These are phyloP conservation scores for Pichia heedii DNA, from an alignment of 805 yeast genomes.

Conservation along the genomic window DNA sequence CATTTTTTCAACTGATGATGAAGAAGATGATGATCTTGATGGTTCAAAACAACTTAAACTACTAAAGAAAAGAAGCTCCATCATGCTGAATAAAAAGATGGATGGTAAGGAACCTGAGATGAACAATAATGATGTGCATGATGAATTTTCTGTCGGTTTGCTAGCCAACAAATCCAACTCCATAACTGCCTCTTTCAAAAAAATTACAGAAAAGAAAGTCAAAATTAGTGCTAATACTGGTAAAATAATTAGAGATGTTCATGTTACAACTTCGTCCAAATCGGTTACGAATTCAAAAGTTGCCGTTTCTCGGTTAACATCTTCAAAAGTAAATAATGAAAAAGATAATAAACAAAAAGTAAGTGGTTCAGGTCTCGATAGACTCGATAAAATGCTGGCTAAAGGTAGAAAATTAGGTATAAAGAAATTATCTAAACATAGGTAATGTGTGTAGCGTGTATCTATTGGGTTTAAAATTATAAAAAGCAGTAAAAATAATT, in stretches of 20 bases:
- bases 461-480: too few species aligned
- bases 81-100: too few species aligned
- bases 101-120: too few species aligned
- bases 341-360: neutral
- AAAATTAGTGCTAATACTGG: slow-evolving; percentile 19
- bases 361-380: slow-evolving; percentile 9
- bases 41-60: slow-evolving; percentile 31
- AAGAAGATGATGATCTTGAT: slow-evolving; percentile 25
- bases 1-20: slow-evolving; percentile 10
- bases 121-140: slow-evolving; percentile 23
- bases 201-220: slow-evolving; percentile 9
- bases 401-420: slow-evolving; percentile 11
- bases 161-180: slow-evolving; percentile 19
- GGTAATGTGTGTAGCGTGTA: too few species aligned
- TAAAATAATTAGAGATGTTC: slow-evolving; percentile 21
- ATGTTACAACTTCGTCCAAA: slow-evolving; percentile 23
- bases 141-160: slow-evolving; percentile 15
- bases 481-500: too few species aligned
- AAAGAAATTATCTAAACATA: slow-evolving; percentile 3
- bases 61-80: slow-evolving; percentile 23
- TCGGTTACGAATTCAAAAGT: slow-evolving; percentile 18
- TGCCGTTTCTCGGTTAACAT: slow-evolving; percentile 22
- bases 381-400: slow-evolving; percentile 11
- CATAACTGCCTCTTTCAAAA: slow-evolving; percentile 23
- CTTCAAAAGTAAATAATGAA: slow-evolving; percentile 3